Evolutionary conservation across 2,329 filamentous ascomycete species (phyloP), one percentile per base, ranked within the genome.

Genomic region (Colletotrichum viniferum): DNA sequence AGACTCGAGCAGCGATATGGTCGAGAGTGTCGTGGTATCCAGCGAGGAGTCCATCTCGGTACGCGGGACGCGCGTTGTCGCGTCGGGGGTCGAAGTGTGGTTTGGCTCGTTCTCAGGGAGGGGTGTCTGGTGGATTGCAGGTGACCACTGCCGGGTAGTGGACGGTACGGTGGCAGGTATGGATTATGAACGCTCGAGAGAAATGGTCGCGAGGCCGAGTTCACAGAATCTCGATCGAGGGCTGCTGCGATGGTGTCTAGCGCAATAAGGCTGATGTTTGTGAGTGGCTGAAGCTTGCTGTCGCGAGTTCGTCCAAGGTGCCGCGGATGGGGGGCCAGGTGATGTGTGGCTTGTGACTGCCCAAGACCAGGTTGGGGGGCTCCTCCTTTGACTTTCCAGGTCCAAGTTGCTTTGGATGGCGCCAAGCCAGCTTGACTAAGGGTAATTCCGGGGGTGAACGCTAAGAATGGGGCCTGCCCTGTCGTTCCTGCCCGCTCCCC

Each of bases 1-100:
- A 66, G 88, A 85, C 79, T 92, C 90, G 43, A 93, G 86, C 30
- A 92, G 85, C 56, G 85, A 86, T 75, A 92, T 86, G 2, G 91
- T 92, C 38, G 87, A 85, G 10, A 91, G 83, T 2, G 89, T 88
- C 5, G 89, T 90, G 69, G 88, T 84, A 79, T 91, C 89, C 28
- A 90, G 82, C 9, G 84, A 82, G 76, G 78, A 80, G 55, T 82
- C 80, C 82, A 84, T 85, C 58, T 21, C 62, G 28, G 10, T 16
- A 21, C 21, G 8, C 14, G n/a, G 16, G 16, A n/a, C 34, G 48
- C 32, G 55, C 21, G 62, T 4, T 21, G 63, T 72, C 38, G 72
- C 62, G 69, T 63, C n/a, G 43, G 43, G 43, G 18, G 68, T 67
- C 32, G 6, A 24, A 18, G 14, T 38, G 12, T 26, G 56, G 30